phyloP scores from a whole-genome alignment of 257 asterid species.

The Solanum ossicruentum region DNA sequence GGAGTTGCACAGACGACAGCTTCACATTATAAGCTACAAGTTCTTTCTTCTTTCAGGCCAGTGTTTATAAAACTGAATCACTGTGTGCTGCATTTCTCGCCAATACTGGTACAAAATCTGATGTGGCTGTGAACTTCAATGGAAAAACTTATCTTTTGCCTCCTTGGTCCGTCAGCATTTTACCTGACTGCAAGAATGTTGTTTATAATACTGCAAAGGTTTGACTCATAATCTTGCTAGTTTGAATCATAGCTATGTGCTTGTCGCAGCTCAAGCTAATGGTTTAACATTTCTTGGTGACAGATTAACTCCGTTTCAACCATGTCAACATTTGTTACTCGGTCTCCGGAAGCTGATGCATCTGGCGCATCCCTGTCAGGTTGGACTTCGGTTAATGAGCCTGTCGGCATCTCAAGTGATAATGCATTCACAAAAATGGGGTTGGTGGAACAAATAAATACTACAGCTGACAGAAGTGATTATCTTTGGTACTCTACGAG shows the following conservation, averaged over 20 bases:
- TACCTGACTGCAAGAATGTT: conserved; percentile 81
- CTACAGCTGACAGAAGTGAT: conserved; percentile 75
- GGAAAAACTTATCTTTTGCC: conserved; percentile 64
- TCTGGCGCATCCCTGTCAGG: conserved; percentile 27
- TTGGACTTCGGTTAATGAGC: conserved; percentile 82
- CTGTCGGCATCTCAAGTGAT: conserved; percentile 70
- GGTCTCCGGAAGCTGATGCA: conserved; percentile 32
- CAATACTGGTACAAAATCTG: conserved; percentile 45
- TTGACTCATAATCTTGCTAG: background rate
- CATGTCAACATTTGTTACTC: conserved; percentile 31
- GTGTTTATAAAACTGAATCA: conserved; percentile 53
- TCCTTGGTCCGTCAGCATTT: conserved; percentile 91
- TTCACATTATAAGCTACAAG: background rate
- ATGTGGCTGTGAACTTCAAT: conserved; percentile 43
- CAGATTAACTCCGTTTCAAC: conserved; percentile 70
- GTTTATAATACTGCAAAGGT: conserved; percentile 74
- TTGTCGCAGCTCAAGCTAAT: conserved; percentile 1
- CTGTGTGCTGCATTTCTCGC: conserved; percentile 74
- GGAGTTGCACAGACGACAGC: background rate
- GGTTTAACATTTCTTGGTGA: conserved; percentile 1
- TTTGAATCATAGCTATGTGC: background rate
- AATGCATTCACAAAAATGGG: conserved; percentile 42
- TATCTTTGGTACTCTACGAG: conserved; percentile 77
- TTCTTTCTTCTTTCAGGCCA: conserved; percentile 32
- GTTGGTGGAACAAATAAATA: conserved; percentile 70